These are phyloP conservation scores for Penicillium turbatum DNA, from an alignment of 495 filamentous ascomycete genomes.

Conservation along the genomic window DNA sequence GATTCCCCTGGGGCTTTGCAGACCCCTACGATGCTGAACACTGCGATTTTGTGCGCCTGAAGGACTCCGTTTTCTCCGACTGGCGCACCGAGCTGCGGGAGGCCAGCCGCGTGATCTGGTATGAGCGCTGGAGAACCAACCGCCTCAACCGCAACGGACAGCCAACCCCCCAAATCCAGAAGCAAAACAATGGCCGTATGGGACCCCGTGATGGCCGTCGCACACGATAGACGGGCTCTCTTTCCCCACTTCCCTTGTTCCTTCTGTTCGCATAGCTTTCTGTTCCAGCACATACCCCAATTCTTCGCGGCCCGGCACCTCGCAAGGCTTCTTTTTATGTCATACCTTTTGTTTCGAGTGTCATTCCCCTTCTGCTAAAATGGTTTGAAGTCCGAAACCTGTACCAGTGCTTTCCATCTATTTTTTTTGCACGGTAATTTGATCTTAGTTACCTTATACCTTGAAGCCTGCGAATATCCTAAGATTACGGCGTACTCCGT, in stretches of 20 bases:
- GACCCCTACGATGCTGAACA: constrained; percentile 86
- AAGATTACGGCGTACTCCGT: neutral
- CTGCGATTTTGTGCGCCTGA: constrained; percentile 89
- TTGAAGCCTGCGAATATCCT: neutral
- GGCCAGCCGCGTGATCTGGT: constrained; percentile 89
- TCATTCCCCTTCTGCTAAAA: constrained; percentile 12
- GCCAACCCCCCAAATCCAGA: constrained; percentile 15
- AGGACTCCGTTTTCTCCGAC: constrained; percentile 87
- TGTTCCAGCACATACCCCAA: constrained; percentile 27
- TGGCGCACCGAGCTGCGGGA: constrained; percentile 90
- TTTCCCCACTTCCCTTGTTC: neutral
- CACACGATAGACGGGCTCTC: constrained; percentile 22
- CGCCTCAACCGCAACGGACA: constrained; percentile 49
- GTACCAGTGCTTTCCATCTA: constrained; percentile 2
- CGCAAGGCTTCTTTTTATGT: constrained; percentile 22
- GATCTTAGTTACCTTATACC: constrained; percentile 1
- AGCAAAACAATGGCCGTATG: constrained; percentile 30
- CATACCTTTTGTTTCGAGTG: constrained; percentile 17
- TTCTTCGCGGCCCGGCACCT: constrained; percentile 14
- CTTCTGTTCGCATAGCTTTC: constrained; percentile 29
- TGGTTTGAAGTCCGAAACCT: constrained; percentile 3
- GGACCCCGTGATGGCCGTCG: constrained; percentile 35
- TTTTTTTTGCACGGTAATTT: constrained; percentile 6
- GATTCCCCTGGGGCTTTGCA: constrained; percentile 95
- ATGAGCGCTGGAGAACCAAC: constrained; percentile 90